phyloP scores from a whole-genome alignment of 306 rosid genomes.

The Trifolium subterraneum region DNA sequence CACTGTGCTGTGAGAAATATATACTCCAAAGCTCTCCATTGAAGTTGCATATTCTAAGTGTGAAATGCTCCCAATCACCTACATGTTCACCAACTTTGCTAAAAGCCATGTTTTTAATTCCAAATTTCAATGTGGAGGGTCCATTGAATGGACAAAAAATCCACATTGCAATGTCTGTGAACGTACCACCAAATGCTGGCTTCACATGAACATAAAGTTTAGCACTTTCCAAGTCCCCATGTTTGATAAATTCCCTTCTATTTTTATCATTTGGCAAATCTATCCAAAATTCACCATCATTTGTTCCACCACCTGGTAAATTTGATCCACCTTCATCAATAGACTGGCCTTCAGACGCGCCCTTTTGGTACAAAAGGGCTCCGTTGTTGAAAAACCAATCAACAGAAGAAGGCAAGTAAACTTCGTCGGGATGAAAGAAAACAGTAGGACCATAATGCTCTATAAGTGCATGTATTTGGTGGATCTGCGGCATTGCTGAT shows the following conservation, averaged over 20 bases:
- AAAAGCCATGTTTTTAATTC: conserved; percentile 53
- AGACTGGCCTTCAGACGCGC: conserved; percentile 53
- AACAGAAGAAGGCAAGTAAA: conserved; percentile 90
- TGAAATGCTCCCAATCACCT: conserved; percentile 90
- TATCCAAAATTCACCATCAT: conserved; percentile 80
- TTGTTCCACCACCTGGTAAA: conserved; percentile 73
- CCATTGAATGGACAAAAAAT: conserved; percentile 95
- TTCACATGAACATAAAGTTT: conserved; percentile 82
- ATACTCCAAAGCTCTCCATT: conserved; percentile 53
- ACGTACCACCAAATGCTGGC: conserved; percentile 88
- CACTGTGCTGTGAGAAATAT: conserved; percentile 57
- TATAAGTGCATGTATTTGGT: conserved; percentile 81
- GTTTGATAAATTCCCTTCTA: conserved; percentile 55
- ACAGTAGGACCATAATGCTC: conserved; percentile 87
- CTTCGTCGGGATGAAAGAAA: conserved; percentile 83
- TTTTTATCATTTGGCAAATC: conserved; percentile 73
- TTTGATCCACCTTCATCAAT: conserved; percentile 70
- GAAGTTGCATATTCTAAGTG: conserved; percentile 59
- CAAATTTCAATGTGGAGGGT: conserved; percentile 78
- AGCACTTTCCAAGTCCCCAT: conserved; percentile 74
- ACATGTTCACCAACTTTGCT: conserved; percentile 76
- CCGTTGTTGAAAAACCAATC: conserved; percentile 86
- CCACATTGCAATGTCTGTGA: conserved; percentile 91
- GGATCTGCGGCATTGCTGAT: conserved; percentile 69
- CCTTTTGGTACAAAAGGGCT: conserved; percentile 61